Base-by-base conservation (phyloP, 768 basidiomycete species). In the Termitomyces sp. region DNA sequence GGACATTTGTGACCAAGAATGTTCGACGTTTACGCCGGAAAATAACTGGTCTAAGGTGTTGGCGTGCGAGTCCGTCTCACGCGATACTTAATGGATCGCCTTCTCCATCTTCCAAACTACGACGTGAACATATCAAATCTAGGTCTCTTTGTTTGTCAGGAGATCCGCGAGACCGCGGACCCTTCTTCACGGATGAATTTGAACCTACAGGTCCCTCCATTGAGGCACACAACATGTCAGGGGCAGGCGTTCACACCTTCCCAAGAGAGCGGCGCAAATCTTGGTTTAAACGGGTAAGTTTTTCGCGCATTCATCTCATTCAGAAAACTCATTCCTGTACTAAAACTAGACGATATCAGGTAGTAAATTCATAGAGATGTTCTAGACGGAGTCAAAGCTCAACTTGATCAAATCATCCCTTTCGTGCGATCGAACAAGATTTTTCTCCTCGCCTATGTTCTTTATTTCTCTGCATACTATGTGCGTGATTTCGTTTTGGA, bases 351-450 rank as follows among this genome's bases (percentile, higher is more conserved):
- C 35, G 17, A 22, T 19, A 34, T 41, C 42, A 17, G 58, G 58
- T 7, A 58, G 54, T 28, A 58, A 19, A 44, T 55, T 58, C 26
- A 40, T 58, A 15, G 54, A 52, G 35, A 12, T 30, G 22, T 58
- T 58, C 19, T 58, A 44, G n/a, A 10, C 8, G 41, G 9, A 4
- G 37, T 2, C 37, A 17, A 11, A 38, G 17, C 4, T 37, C n/a
- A 5, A 19, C 30, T 22, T 34, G 7, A 9, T 5, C 26, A 10
- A 19, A 32, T 9, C 10, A 32, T 32, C 9, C 30, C 30, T 32
- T 10, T 32, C 30, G 9, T 32, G 9, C 30, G 30, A 32, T 10
- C 10, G 8, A 10, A 32, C 30, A 32, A 32, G 30, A 2, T 2
- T 32, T 32, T 32, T 32, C 30, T 28, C 3, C 28, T n/a, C n/a